phyloP scores from a whole-genome alignment of 164 flowering plant species.

The Magnolia officinalis region DNA sequence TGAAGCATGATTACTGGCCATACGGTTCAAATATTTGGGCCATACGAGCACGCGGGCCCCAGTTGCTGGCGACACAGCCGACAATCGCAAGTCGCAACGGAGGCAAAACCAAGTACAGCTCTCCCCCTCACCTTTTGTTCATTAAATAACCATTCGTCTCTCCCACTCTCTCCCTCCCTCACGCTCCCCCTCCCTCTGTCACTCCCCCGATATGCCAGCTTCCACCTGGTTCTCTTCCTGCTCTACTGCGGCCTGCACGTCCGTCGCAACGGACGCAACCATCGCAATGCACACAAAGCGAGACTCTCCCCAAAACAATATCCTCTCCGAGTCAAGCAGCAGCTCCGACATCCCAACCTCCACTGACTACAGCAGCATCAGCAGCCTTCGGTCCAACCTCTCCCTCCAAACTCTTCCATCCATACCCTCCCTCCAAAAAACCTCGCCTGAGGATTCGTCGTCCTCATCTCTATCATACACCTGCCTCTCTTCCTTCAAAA shows the following conservation, averaged over 20 bases:
- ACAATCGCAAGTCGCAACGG: too few relatives aligned
- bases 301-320: neutral
- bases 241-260: neutral
- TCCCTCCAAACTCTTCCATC: conserved; percentile 15
- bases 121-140: too few relatives aligned
- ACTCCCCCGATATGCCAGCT: neutral
- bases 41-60: too few relatives aligned
- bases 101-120: too few relatives aligned
- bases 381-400: neutral
- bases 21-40: too few relatives aligned
- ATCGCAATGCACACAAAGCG: neutral
- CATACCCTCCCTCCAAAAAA: conserved; percentile 13
- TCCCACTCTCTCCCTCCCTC: neutral
- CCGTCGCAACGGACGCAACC: neutral
- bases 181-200: neutral
- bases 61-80: too few relatives aligned
- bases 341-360: neutral
- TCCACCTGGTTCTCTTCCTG: neutral
- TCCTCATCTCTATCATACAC: neutral
- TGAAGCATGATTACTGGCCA: too few relatives aligned
- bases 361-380: neutral
- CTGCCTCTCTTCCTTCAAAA: conserved; percentile 21
- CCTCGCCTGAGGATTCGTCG: neutral
- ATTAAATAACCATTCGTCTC: neutral
- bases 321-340: neutral